These are phyloP conservation scores for Colletotrichum orbiculare DNA, from an alignment of 2,329 filamentous ascomycete species.

Conservation along the genomic window DNA sequence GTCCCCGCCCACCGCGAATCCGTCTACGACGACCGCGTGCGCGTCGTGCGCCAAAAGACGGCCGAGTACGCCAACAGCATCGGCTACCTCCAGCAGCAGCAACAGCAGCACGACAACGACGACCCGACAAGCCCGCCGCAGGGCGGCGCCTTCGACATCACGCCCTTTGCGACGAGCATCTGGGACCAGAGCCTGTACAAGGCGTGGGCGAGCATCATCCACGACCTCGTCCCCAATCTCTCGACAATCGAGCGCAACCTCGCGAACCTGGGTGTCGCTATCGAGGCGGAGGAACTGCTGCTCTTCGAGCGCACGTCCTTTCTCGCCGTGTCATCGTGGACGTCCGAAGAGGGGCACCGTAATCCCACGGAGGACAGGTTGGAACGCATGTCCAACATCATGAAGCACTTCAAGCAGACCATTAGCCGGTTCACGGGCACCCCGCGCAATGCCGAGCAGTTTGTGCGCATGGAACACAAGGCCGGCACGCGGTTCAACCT, in stretches of 20 bases:
- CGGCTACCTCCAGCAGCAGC: slow-evolving; percentile 40
- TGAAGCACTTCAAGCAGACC: slow-evolving; percentile 97
- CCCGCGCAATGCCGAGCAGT: slow-evolving; percentile 84
- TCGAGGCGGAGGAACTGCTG: slow-evolving; percentile 93
- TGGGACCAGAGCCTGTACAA: slow-evolving; percentile 99
- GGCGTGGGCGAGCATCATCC: slow-evolving; percentile 97
- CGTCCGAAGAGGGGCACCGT: slow-evolving; percentile 75
- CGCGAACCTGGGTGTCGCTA: slow-evolving; percentile 81
- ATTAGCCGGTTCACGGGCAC: slow-evolving; percentile 81
- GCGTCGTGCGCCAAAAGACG: slow-evolving; percentile 80
- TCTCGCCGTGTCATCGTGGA: slow-evolving; percentile 93
- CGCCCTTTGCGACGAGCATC: slow-evolving; percentile 94
- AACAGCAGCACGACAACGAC: slow-evolving; percentile 29
- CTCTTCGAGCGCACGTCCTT: slow-evolving; percentile 97
- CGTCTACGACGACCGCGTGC: slow-evolving; percentile 86
- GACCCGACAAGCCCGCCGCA: slow-evolving; percentile 38
- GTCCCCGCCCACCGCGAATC: slow-evolving; percentile 80
- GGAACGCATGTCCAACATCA: slow-evolving; percentile 93
- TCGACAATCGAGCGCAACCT: slow-evolving; percentile 88
- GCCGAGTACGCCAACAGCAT: slow-evolving; percentile 60
- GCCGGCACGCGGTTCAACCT: slow-evolving; percentile 84
- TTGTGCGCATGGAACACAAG: slow-evolving; percentile 84
- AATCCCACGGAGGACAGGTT: slow-evolving; percentile 95
- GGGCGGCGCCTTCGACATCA: slow-evolving; percentile 70
- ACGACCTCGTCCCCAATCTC: slow-evolving; percentile 96